Percentiles rank a stretch among this genome's conserved stretches.
These are phyloP conservation scores for Cystoisospora suis DNA, from an alignment of 169 alveolate species.

Conservation along the genomic window DNA sequence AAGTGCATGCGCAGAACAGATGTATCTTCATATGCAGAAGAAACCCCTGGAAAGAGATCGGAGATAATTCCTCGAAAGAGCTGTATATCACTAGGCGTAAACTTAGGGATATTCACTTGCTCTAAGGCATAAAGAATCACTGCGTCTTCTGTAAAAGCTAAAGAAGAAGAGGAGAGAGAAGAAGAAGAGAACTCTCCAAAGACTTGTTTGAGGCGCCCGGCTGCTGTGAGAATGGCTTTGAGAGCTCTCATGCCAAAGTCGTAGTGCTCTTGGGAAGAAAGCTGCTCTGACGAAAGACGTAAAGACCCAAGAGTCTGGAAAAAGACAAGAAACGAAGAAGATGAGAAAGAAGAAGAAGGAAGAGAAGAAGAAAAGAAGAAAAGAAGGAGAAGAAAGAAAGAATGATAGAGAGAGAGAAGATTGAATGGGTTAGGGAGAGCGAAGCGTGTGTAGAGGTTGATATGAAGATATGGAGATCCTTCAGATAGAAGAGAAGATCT, in stretches of 20 bases:
- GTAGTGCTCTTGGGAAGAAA: conserved; percentile 92
- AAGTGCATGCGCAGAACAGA: conserved; percentile 74
- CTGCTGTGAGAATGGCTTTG: conserved; percentile 91
- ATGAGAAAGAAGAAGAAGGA: neutral
- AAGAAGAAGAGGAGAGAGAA: neutral
- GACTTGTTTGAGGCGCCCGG: conserved; percentile 78
- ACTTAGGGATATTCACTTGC: conserved; percentile 91
- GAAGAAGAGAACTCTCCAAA: neutral
- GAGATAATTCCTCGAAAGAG: conserved; percentile 89
- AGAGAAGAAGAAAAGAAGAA: neutral
- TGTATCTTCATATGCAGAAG: conserved; percentile 79
- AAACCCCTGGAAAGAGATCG: conserved; percentile 93
- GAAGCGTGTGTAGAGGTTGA: no score
- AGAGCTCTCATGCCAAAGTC: conserved; percentile 94
- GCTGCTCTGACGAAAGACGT: conserved; percentile 91
- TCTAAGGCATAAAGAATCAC: conserved; percentile 87
- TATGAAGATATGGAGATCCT: no score
- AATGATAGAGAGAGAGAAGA: neutral
- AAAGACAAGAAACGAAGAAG: neutral
- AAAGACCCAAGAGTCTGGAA: conserved; percentile 62
- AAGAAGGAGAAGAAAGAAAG: neutral
- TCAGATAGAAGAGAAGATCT: no score
- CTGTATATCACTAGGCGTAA: conserved; percentile 90
- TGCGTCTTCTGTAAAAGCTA: conserved; percentile 75
- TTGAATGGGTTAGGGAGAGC: no score